Conservation (phyloP, 352 stramenopile species). For the Phytophthora capsici region DNA sequence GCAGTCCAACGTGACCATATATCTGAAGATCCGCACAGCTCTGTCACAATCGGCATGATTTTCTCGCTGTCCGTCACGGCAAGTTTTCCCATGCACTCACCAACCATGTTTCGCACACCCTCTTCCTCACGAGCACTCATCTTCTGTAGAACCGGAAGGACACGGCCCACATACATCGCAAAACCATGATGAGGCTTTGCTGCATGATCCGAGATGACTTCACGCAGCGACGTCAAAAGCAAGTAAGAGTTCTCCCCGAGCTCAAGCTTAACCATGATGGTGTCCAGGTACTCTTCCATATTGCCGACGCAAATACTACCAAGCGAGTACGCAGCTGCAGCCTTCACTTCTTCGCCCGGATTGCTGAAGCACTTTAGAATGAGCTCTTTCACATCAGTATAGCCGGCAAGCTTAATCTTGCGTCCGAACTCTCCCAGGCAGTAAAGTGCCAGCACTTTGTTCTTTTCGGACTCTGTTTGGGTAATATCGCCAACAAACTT, state of each 20-base stretch:
- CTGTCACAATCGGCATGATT: slow-evolving; percentile 92
- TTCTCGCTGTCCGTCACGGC: slow-evolving; percentile 89
- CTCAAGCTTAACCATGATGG: slow-evolving; percentile 95
- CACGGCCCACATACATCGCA: slow-evolving; percentile 77
- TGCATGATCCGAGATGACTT: slow-evolving; percentile 93
- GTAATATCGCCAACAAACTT: slow-evolving; percentile 79
- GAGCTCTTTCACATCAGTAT: slow-evolving; percentile 88
- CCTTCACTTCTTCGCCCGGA: slow-evolving; percentile 95
- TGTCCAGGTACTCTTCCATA: slow-evolving; percentile 88
- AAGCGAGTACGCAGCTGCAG: slow-evolving; percentile 95
- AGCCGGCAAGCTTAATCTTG: slow-evolving; percentile 88
- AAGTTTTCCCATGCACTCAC: slow-evolving; percentile 97
- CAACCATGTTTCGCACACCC: slow-evolving; percentile 97
- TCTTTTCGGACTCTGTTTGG: slow-evolving; percentile 58
- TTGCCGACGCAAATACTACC: slow-evolving; percentile 96
- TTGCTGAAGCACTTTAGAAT: slow-evolving; percentile 91
- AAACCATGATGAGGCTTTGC: slow-evolving; percentile 79
- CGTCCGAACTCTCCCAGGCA: slow-evolving; percentile 96
- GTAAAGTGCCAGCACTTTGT: slow-evolving; percentile 93
- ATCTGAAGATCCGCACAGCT: slow-evolving; percentile 68
- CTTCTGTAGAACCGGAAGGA: slow-evolving; percentile 95
- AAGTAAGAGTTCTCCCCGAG: slow-evolving; percentile 95
- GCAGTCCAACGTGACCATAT: slow-evolving; percentile 89
- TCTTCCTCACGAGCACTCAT: slow-evolving; percentile 95
- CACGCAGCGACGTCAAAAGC: slow-evolving; percentile 95